Conservation (phyloP, 2,329 filamentous ascomycete species). For the Fusarium lyarnte region DNA sequence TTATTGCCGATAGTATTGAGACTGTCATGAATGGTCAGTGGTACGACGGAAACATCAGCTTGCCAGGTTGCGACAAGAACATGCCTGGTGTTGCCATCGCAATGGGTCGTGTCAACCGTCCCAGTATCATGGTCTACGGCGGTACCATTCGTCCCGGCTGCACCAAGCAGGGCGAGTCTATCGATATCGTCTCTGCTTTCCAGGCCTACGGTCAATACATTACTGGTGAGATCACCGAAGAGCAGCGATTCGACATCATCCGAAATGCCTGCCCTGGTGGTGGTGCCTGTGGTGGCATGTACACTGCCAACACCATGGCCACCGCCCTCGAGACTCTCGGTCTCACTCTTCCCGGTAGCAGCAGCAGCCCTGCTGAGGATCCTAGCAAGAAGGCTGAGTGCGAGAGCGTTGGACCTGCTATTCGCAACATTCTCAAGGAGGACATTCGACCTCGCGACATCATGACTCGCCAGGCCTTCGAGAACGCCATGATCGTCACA, state of each 20-base stretch:
- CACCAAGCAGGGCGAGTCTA: conserved; percentile 75
- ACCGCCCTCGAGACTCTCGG: conserved; percentile 92
- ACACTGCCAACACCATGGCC: conserved; percentile 94
- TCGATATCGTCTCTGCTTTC: conserved; percentile 97
- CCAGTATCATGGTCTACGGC: conserved; percentile 97
- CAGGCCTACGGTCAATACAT: conserved; percentile 97
- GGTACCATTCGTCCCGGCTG: conserved; percentile 94
- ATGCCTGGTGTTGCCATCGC: conserved; percentile 95
- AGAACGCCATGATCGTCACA: conserved; percentile 85
- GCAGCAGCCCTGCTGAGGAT: conserved; percentile 80
- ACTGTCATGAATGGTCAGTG: conserved; percentile 99
- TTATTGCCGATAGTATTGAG: conserved; percentile 98
- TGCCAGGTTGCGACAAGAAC: conserved; percentile 99
- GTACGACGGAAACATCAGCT: conserved; percentile 97
- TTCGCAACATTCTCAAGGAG: conserved; percentile 78
- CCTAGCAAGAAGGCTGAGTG: conserved; percentile 78
- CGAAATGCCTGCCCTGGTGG: conserved; percentile 77
- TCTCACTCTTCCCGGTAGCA: conserved; percentile 84
- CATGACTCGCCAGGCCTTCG: conserved; percentile 81
- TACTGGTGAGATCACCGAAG: conserved; percentile 88
- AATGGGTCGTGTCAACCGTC: conserved; percentile 94
- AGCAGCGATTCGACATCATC: conserved; percentile 93
- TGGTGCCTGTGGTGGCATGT: conserved; percentile 87
- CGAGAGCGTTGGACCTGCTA: conserved; percentile 74
- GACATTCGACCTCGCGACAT: conserved; percentile 83